Conservation (phyloP, 805 yeast species). For the Teunomyces pallodes region DNA sequence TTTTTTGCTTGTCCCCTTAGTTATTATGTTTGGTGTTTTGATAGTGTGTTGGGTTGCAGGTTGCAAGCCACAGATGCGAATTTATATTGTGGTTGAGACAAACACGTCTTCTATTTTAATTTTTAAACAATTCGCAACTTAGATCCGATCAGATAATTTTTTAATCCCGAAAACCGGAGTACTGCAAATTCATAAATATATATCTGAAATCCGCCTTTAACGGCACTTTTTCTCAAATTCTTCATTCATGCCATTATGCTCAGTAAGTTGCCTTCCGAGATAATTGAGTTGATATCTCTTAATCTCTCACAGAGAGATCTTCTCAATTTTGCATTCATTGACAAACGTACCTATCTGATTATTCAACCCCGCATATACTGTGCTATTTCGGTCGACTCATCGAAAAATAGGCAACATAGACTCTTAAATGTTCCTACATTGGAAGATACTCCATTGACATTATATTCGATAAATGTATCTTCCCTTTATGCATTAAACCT, state of each 20-base stretch:
- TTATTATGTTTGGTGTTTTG: too few species aligned
- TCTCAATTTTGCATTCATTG: conserved; percentile 8
- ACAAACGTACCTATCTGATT: conserved; percentile 1
- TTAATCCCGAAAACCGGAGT: neutral
- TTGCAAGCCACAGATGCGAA: neutral
- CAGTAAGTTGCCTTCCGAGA: conserved; percentile 8
- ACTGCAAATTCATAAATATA: neutral
- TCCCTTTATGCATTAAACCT: conserved; percentile 11
- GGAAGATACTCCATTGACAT: neutral
- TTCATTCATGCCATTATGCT: conserved; percentile 1
- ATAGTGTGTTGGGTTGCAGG: too few species aligned
- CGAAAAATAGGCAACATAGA: conserved; percentile 8
- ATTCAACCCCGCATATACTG: conserved; percentile 7
- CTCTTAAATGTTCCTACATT: neutral
- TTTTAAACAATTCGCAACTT: neutral
- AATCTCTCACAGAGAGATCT: conserved; percentile 11
- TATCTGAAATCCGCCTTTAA: neutral
- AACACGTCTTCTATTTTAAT: neutral
- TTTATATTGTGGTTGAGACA: neutral
- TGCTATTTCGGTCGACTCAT: conserved; percentile 9
- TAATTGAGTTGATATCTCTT: conserved; percentile 8
- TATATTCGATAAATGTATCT: conserved; percentile 6
- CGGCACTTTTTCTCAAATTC: neutral
- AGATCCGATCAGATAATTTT: conserved; percentile 11
- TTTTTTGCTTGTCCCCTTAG: conserved; percentile 3